Percentiles rank a stretch among this genome's conserved stretches.
Evolutionary conservation across 2,329 filamentous ascomycete genomes (phyloP).

Genomic region (Acrocalymma vagum): DNA sequence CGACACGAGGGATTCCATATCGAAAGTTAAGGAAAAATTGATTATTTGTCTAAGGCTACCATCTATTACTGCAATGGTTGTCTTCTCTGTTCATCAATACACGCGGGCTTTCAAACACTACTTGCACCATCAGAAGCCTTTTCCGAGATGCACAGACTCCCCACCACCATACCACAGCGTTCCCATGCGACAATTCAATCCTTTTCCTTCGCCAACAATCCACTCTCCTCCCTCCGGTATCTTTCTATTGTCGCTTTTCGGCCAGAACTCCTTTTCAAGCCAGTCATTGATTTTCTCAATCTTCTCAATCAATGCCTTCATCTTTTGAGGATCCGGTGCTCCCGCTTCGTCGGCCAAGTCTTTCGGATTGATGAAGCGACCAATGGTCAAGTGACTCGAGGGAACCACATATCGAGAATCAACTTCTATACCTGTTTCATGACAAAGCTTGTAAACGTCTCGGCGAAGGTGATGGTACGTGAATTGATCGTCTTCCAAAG

Average conservation of each 20-base stretch:
- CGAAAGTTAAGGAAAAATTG: no score
- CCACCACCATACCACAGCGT: conserved; percentile 80
- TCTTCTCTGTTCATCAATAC: no score
- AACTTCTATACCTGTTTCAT: conserved; percentile 71
- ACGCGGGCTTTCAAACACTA: background rate
- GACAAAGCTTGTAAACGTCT: conserved; percentile 73
- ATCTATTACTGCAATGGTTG: no score
- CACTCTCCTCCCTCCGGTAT: conserved; percentile 71
- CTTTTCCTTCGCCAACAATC: conserved; percentile 86
- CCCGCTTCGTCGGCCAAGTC: conserved; percentile 59
- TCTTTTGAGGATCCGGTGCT: conserved; percentile 61
- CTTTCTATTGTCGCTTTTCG: conserved; percentile 49
- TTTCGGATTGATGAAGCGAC: conserved; percentile 74
- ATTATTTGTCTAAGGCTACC: no score
- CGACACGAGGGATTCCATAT: no score
- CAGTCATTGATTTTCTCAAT: conserved; percentile 82
- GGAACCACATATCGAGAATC: conserved; percentile 86
- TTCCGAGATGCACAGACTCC: conserved; percentile 67
- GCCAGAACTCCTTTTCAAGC: conserved; percentile 77
- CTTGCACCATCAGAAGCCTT: conserved; percentile 51
- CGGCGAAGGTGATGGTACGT: conserved; percentile 91
- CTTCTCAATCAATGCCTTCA: conserved; percentile 70
- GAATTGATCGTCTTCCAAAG: conserved; percentile 67
- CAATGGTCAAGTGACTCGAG: conserved; percentile 88
- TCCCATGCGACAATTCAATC: conserved; percentile 78